These are phyloP conservation scores for Dujonia santamariae DNA, from an alignment of 1,139 yeast genomes.

Conservation along the genomic window DNA sequence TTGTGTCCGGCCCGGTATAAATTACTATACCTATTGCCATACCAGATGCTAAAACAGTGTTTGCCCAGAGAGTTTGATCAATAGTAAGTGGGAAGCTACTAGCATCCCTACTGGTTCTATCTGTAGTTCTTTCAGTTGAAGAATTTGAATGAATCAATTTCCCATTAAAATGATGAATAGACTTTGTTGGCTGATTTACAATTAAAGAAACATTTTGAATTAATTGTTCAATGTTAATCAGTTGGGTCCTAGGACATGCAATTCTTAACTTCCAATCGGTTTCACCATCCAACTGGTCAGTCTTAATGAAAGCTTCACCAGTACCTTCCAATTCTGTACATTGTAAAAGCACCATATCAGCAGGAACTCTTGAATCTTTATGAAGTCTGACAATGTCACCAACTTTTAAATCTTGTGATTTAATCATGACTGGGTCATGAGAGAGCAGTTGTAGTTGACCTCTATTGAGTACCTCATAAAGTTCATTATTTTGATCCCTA, in stretches of 20 bases:
- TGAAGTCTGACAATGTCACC: conserved; percentile 84
- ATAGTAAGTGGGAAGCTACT: conserved; percentile 59
- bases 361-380: conserved; percentile 87
- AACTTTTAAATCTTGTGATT: conserved; percentile 69
- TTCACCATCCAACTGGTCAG: conserved; percentile 98
- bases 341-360: conserved; percentile 83
- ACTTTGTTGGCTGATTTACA: conserved; percentile 77
- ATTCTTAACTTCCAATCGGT: conserved; percentile 96
- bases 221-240: conserved; percentile 33
- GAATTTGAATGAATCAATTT: conserved; percentile 48
- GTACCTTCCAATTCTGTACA: conserved; percentile 64
- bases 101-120: not conserved
- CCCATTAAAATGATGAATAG: conserved; percentile 80
- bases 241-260: conserved; percentile 73
- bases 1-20: conserved; percentile 89
- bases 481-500: conserved; percentile 80
- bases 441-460: conserved; percentile 18
- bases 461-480: conserved; percentile 65
- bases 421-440: conserved; percentile 36
- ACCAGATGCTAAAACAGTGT: conserved; percentile 94
- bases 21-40: conserved; percentile 82
- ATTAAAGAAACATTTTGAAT: conserved; percentile 49
- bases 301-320: conserved; percentile 92
- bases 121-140: not conserved
- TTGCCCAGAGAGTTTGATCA: conserved; percentile 97